Evolutionary conservation across 192 early-diverging fungal species (phyloP), one percentile per base, ranked within the genome.

Genomic region (Coemansia guatemalensis): DNA sequence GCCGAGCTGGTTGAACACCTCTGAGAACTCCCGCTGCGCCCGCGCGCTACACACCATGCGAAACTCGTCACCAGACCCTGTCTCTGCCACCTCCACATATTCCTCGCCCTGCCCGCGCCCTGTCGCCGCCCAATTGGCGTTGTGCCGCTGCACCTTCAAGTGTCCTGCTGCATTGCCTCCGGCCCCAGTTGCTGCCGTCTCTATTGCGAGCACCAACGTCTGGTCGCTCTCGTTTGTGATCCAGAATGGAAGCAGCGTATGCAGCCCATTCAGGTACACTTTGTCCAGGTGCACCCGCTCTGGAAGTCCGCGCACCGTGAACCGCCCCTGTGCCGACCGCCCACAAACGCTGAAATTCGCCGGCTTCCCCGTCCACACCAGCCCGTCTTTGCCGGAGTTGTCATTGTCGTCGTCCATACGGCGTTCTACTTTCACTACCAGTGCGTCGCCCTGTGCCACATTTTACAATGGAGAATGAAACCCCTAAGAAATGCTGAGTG

Each of bases 1-100:
- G 51, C 92, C 90, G 35, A 97, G 89, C 71, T 88, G 90, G 73
- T 99, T 99, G 74, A 97, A 96, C 0, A 96, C 84, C 67, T 97
- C 92, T 65, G 95, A 95, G 66, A 92, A 98, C 44, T 75, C 69
- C 44, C 59, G 71, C 51, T 68, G 78, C 4, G 58, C 57, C 21
- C 39, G 56, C 9, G 78, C 54, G 47, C 58, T 75, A 26, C 78
- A 75, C 27, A 53, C 56, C 60, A 75, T 48, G 6, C 64, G 60
- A 25, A 62, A 60, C 52, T 74, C 69, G 44, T 24, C 54, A 9
- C 4, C 17, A 39, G 7, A 35, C 9, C 30, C 27, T 1, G 41
- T 20, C 12, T 30, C 21, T 24, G 49, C 56, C 3, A 67, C 62
- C 22, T 63, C 53, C 29, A 75, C 66, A 33, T 75, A 81, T 33